A percentile compares a stretch with the other conserved stretches of the same genome.
phyloP scores from a whole-genome alignment of 441 rosid species.

The Hypseocharis bilobata region DNA sequence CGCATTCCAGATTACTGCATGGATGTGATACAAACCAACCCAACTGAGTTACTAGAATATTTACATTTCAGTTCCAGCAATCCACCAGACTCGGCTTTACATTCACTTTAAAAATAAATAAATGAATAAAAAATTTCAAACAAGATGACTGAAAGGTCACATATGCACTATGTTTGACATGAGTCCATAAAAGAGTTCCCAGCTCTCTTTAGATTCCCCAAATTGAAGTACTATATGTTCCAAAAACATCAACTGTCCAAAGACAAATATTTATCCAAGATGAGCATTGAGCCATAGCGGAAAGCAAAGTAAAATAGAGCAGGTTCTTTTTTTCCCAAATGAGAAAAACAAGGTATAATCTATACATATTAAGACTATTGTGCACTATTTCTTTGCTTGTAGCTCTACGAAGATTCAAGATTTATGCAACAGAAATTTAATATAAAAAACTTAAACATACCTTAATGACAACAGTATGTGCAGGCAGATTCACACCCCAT shows the following conservation, averaged over 20 bases:
- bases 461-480: conserved; percentile 97
- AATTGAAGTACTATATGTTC: neutral
- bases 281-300: neutral
- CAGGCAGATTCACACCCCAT: conserved; percentile 98
- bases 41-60: too few relatives aligned
- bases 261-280: neutral
- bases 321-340: too few relatives aligned
- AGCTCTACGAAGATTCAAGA: conserved; percentile 7
- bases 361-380: neutral
- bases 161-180: neutral
- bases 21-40: too few relatives aligned
- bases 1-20: conserved; percentile 4
- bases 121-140: neutral
- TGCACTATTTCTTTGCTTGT: neutral
- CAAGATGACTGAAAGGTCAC: neutral
- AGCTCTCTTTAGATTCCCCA: neutral
- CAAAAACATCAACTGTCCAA: neutral
- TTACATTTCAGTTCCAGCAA: neutral
- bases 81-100: neutral
- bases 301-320: too few relatives aligned
- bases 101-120: neutral
- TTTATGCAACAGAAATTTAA: neutral
- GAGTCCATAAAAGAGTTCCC: too few relatives aligned
- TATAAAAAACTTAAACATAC: conserved; percentile 31
- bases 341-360: neutral